Base-by-base conservation (phyloP, 108 stramenopile species). In the Cyclotella choctawhatcheeana region DNA sequence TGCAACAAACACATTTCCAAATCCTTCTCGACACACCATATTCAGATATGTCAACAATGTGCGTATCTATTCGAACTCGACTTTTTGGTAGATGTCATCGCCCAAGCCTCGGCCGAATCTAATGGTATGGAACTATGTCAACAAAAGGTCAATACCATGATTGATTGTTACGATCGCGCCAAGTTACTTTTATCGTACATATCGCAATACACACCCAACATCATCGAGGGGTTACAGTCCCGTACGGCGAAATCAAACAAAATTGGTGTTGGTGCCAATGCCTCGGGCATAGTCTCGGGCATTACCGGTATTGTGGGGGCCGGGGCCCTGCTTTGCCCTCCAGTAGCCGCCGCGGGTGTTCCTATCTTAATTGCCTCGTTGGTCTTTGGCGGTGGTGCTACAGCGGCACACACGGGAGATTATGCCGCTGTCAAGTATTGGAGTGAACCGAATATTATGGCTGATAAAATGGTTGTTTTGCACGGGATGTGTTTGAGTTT, bases 151-250 rank as follows among this genome's bases (percentile, higher is more conserved):
- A 76, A 87, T 47, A 58, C 82, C 3, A 78, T 91, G 77, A 59
- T 89, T n/a, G 88, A 91, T 48, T 67, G 84, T 25, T 91, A 91
- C 50, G 90, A 91, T 67, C 78, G 90, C n/a, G 78, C 78, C 21
- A 64, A 77, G 12, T 47, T 91, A 18, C 50, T 91, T 21, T 50
- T 91, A 37, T 58, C 34, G 26, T 91, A 85, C 59, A 77, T 82
- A 8, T 22, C 76, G 20, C 87, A 87, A 59, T 91, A 78, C 64
- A 79, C 88, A 26, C 78, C 76, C 45, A 58, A 74, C 22, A 77
- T 87, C 24, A 77, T 81, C 17, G 52, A 33, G 7, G 67, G 70
- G 16, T 44, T 91, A 24, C 82, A 88, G 58, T 58, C 69, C 1
- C 76, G 67, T 27, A 86, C 74, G 17, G 64, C 55, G 5, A 67